Evolutionary conservation across 75 land plant genomes (phyloP), one percentile per base, ranked within the genome.

Genomic region (Cunninghamia lanceolata): DNA sequence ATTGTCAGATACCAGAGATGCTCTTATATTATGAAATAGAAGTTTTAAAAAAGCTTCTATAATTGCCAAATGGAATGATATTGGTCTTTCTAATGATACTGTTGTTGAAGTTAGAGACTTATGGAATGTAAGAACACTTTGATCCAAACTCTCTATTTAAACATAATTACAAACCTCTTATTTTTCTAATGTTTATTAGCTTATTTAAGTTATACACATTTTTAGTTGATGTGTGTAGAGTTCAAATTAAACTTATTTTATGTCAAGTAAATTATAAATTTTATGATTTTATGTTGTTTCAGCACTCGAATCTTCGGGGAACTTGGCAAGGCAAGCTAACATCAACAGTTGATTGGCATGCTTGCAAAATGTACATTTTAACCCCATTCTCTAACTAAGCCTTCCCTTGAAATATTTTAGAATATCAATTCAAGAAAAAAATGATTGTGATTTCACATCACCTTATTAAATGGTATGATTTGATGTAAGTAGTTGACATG

Each of bases 1-100:
- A 36, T 85, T 96, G 6, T 88, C 88, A 52, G 42, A 80, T 1
- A 86, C 88, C 6, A 88, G 90, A 36, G 84, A 87, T 3, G 98
- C 85, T 4, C 88, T 95, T 3, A 76, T 94, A 6, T 54, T 96
- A 14, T 93, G 92, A 94, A 96, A 96, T 87, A 84, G 96, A 82
- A 87, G 93, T 52, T 68, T 88, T 36, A 89, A 75, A 3, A n/a
- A 70, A 43, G 90, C 86, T 54, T 83, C 80, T 8, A 90, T 96
- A 46, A 91, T 91, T 17, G 94, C 93, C 38, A 25, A 88, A 16
- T 96, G 94, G 94, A 53, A 87, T 4, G 92, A 92, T 68, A 86
- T 96, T 52, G 98, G 96, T 32, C 88, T 96, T 11, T 34, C 82
- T 2, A 14, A 78, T 34, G 84, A 85, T 19, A 83, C 87, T 28